A percentile compares a stretch with the other conserved stretches of the same genome.
Conservation (phyloP, 1,284 basidiomycete genomes). For the Puccinia polysora region DNA sequence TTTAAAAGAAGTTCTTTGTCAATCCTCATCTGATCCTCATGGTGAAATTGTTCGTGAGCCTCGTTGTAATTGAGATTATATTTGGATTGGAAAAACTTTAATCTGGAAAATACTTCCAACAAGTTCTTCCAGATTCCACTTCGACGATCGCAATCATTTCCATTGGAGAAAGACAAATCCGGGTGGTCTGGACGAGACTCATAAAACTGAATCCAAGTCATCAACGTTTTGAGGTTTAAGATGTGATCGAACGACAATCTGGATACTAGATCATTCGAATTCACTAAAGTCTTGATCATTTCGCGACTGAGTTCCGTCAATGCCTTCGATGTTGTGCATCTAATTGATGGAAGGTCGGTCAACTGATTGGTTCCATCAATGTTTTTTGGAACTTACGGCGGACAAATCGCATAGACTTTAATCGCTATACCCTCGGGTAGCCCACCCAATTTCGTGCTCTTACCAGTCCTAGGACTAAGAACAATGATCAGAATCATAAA, state of each 20-base stretch:
- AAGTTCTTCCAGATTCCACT: conserved; percentile 11
- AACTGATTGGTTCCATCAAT: conserved; percentile 54
- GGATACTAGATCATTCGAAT: conserved; percentile 74
- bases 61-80: too few relatives aligned
- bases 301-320: conserved; percentile 13
- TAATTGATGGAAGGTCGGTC: conserved; percentile 55
- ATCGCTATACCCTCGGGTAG: conserved; percentile 18
- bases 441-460: conserved; percentile 14
- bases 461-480: too few relatives aligned
- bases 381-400: conserved; percentile 38
- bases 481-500: too few relatives aligned
- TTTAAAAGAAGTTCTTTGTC: not conserved
- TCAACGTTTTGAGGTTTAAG: conserved; percentile 50
- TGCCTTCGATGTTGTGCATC: conserved; percentile 15
- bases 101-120: not conserved
- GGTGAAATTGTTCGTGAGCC: not conserved
- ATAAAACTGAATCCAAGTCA: conserved; percentile 18
- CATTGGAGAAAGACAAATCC: not conserved
- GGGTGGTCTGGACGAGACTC: not conserved
- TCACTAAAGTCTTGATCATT: conserved; percentile 67
- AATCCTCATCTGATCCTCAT: not conserved
- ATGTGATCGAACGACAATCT: conserved; percentile 72
- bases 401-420: conserved; percentile 27
- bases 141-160: too few relatives aligned
- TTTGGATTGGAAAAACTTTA: not conserved